Percentiles rank a stretch among this genome's conserved stretches.
These are phyloP conservation scores for Colletotrichum acutatum DNA, from an alignment of 2,329 filamentous ascomycete genomes.

Conservation along the genomic window DNA sequence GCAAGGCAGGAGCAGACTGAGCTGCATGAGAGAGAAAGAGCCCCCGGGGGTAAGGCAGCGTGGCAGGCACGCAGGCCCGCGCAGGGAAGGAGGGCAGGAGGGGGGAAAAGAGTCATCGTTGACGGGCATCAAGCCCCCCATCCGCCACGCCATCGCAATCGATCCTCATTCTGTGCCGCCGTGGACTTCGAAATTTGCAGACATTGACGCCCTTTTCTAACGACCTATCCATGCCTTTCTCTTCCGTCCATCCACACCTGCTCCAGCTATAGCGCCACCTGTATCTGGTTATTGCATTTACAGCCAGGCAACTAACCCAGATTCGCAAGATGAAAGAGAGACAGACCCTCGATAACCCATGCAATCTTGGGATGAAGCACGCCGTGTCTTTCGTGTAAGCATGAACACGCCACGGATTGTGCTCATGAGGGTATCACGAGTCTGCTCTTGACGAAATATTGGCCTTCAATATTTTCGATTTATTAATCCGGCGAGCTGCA, in stretches of 20 bases:
- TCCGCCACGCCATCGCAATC: slow-evolving; percentile 20
- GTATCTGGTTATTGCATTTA: neutral
- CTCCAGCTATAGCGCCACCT: slow-evolving; percentile 2
- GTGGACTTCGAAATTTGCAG: neutral
- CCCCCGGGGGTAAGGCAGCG: neutral
- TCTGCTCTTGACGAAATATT: neutral
- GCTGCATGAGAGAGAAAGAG: neutral
- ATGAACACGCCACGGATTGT: slow-evolving; percentile 9
- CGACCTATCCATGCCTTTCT: neutral
- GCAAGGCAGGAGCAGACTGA: slow-evolving; percentile 16
- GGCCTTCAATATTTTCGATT: neutral
- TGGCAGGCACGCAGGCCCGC: too few relatives aligned
- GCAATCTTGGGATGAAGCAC: neutral
- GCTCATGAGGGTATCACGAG: slow-evolving; percentile 32
- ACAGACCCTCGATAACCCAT: neutral
- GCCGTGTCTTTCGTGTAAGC: slow-evolving; percentile 4
- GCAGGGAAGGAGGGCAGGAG: neutral
- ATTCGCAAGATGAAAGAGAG: neutral
- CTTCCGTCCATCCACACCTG: slow-evolving; percentile 5
- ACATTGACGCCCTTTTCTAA: neutral
- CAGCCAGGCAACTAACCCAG: neutral
- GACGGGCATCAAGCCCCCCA: neutral
- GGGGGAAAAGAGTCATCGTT: slow-evolving; percentile 5
- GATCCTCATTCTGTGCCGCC: neutral
- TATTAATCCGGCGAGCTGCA: slow-evolving; percentile 3